These are phyloP conservation scores for Phoma sp. DNA, from an alignment of 2,329 filamentous ascomycete species.

Conservation along the genomic window DNA sequence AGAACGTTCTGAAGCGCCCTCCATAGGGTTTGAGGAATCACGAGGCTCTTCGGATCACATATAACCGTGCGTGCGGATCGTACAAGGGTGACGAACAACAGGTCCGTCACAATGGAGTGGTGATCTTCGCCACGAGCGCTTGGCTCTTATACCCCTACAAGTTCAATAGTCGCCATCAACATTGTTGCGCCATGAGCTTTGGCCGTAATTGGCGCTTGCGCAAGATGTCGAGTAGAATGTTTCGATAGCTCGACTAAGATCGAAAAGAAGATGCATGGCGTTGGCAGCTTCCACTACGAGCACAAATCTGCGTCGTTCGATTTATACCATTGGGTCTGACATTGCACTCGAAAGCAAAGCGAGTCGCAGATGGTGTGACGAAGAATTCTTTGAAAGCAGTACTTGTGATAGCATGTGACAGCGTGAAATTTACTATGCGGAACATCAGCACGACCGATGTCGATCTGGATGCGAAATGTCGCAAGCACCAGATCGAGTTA, in stretches of 20 bases:
- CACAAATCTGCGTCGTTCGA: slow-evolving; percentile 11
- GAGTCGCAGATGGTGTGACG: not conserved
- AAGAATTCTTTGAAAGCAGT: slow-evolving; percentile 21
- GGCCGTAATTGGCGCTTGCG: slow-evolving; percentile 1
- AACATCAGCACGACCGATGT: slow-evolving; percentile 24
- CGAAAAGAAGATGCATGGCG: slow-evolving; percentile 7
- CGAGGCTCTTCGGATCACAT: not conserved
- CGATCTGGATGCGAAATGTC: slow-evolving; percentile 11
- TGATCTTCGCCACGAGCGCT: slow-evolving; percentile 11
- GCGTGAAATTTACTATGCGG: slow-evolving; percentile 22
- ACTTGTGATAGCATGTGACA: slow-evolving; percentile 18
- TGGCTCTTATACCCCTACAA: slow-evolving; percentile 1
- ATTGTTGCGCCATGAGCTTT: not conserved
- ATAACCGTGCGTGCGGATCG: not conserved
- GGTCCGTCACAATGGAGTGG: not conserved
- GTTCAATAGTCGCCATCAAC: not conserved
- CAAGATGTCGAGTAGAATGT: slow-evolving; percentile 12
- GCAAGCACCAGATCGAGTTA: slow-evolving; percentile 7
- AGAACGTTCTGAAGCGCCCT: not conserved
- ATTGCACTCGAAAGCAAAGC: not conserved
- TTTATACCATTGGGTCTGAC: not conserved
- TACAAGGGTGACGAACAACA: not conserved
- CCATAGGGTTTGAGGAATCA: not conserved
- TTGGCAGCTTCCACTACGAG: slow-evolving; percentile 21
- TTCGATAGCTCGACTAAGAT: slow-evolving; percentile 17